These are phyloP conservation scores for Plantago major DNA, from an alignment of 257 asterid genomes.

Conservation along the genomic window DNA sequence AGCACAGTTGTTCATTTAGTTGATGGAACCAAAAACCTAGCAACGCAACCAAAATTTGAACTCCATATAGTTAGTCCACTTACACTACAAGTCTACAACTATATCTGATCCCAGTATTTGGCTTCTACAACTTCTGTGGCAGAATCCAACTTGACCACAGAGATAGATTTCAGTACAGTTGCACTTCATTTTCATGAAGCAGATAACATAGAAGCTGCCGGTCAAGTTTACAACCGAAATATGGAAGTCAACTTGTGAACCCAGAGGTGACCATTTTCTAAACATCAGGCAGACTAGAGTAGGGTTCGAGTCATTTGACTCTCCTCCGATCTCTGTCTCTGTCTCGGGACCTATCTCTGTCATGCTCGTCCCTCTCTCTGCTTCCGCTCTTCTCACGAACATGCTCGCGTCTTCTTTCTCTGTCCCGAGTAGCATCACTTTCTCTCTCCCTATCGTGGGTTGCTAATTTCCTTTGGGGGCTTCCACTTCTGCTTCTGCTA, in stretches of 20 bases:
- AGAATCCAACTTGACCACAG: too few relatives aligned
- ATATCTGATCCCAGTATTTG: too few relatives aligned
- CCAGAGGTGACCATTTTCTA: neutral
- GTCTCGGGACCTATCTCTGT: constrained; percentile 60
- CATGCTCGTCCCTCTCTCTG: constrained; percentile 72
- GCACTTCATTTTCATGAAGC: too few relatives aligned
- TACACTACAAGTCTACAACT: too few relatives aligned
- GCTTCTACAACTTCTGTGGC: too few relatives aligned
- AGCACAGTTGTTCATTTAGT: too few relatives aligned
- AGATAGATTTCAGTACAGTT: too few relatives aligned
- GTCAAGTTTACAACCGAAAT: too few relatives aligned
- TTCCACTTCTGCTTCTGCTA: constrained; percentile 64
- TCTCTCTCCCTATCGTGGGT: constrained; percentile 59
- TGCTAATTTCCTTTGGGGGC: constrained; percentile 62
- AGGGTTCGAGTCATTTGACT: constrained; percentile 35
- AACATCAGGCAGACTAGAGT: neutral
- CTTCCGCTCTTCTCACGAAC: constrained; percentile 62
- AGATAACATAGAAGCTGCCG: too few relatives aligned
- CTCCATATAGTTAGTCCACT: too few relatives aligned
- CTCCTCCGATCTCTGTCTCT: constrained; percentile 65
- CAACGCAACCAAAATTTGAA: too few relatives aligned
- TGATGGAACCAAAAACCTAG: too few relatives aligned
- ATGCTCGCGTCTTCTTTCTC: constrained; percentile 46
- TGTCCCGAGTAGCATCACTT: constrained; percentile 39
- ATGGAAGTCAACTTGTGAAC: neutral